Base-by-base conservation (phyloP, 2,329 filamentous ascomycete genomes). In the Intubia oerlemansii region DNA sequence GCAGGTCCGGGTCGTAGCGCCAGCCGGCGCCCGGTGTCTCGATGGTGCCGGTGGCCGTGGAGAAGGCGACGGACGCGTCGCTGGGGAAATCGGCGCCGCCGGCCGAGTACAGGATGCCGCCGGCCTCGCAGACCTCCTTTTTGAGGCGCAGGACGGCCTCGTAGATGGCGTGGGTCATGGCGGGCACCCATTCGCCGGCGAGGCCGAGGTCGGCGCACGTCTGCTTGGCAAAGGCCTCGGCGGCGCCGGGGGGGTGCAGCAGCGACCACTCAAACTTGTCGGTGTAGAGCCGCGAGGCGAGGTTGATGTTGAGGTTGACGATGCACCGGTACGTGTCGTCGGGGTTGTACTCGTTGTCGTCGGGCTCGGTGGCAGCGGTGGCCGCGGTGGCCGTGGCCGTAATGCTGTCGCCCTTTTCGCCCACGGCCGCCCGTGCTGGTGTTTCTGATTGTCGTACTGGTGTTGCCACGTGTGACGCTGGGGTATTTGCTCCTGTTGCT, bases 241-340 rank as follows among this genome's bases (percentile, higher is more conserved):
- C 81, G 24, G 85, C 82, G 14, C 85, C 85, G 2, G 82, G 77
- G 3, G 84, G 82, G 43, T 95, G 84, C 12, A 92, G 59, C 13
- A 98, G 57, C 5, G 85, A 95, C 85, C 85, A 95, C 48, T 95
- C 85, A 38, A 98, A 95, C 44, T 84, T 92, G 58, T 98, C 88
- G 4, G 80, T 90, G 50, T 93, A 95, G 10, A 95, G 64, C 41
- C 78, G 73, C 32, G 90, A 91, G 30, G 82, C 73, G 14, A 95
- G 62, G 44, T 92, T 93, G 43, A 98, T 78, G 45, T 78, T 92
- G 25, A 98, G 58, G 25, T 70, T 79, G 39, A 98, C 73, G 41
- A 95, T 76, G 47, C 88, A 95, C 27, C 88, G 72, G 50, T 95
- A 93, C 3, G 80, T 84, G 48, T 95, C 85, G 45, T 93, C 84